Base-by-base conservation (phyloP, 352 stramenopile species). In the Pythium biforme region DNA sequence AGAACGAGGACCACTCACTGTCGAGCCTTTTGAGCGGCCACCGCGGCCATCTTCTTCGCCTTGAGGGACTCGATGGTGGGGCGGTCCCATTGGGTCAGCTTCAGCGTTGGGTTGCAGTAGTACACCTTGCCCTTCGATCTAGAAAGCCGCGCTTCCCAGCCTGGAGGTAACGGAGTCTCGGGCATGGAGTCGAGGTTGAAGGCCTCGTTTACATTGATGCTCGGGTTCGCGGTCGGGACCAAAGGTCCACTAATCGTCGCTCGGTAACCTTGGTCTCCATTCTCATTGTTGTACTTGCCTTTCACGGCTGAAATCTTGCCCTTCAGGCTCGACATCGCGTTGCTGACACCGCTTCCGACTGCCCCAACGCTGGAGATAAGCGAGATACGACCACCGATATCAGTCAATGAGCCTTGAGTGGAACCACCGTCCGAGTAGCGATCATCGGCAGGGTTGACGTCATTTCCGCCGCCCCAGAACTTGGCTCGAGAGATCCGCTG, bases 91-190 rank as follows among this genome's bases (percentile, higher is more conserved):
- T 94, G 82, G 19, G 87, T 94, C 23, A 93, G 70, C 33, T 81
- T 75, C 31, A 92, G 48, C 17, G 64, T 67, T 20, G 86, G 81
- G 58, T 96, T 93, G 70, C 79, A 92, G 55, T 90, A 96, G 74
- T 96, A 96, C 34, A 82, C 75, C 53, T 92, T 92, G 20, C 80
- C 78, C 72, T 96, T 96, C 14, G 87, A 94, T 41, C 87, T 73
- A 5, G 87, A 96, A 52, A 90, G 50, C 3, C 86, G 81, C 19
- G 80, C 81, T 60, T 94, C 81, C 87, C 87, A 96, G 6, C 85
- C 87, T 11, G 77, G 73, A 49, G 87, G 85, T 33, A 96, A 68
- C 9, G 79, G 76, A 0, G 66, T 59, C 12, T 84, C 71, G 9
- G 74, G 68, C 68, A 93, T 74, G 7, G 77, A 70, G 33, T 92